A percentile compares a stretch with the other conserved stretches of the same genome.
Conservation (phyloP, 1,284 basidiomycete species). For the Abortiporus biennis region DNA sequence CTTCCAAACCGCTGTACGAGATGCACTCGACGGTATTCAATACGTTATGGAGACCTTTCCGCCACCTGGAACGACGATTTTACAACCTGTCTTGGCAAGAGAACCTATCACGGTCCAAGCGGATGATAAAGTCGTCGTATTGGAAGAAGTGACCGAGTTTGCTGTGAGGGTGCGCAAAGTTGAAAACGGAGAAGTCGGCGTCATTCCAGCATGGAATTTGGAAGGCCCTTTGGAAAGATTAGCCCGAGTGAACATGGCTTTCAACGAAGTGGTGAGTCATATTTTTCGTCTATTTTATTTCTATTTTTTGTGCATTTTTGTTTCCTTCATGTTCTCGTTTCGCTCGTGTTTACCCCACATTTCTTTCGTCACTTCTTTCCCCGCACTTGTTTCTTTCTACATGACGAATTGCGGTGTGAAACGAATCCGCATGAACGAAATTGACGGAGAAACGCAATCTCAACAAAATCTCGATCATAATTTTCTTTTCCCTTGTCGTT, state of each 20-base stretch:
- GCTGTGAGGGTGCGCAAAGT: constrained; percentile 21
- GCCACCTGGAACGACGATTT: constrained; percentile 14
- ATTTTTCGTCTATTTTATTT: not conserved
- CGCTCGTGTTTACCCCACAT: constrained; percentile 16
- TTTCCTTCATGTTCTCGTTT: not conserved
- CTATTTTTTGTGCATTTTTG: not conserved
- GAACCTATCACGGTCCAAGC: constrained; percentile 21
- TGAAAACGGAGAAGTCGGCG: constrained; percentile 16
- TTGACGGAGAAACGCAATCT: not conserved
- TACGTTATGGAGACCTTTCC: constrained; percentile 24
- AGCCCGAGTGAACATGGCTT: constrained; percentile 24
- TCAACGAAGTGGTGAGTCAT: constrained; percentile 25
- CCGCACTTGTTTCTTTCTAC: too few species aligned
- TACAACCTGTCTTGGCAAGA: constrained; percentile 18
- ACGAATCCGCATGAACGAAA: not conserved
- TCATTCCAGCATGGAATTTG: constrained; percentile 23
- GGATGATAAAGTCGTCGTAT: constrained; percentile 18
- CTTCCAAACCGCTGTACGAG: too few species aligned
- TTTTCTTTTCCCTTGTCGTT: not conserved
- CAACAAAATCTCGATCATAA: not conserved
- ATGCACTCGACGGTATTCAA: too few species aligned
- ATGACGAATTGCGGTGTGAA: not conserved
- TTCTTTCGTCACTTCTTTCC: constrained; percentile 14
- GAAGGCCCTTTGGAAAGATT: constrained; percentile 25
- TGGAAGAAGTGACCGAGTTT: constrained; percentile 21